phyloP scores from a whole-genome alignment of 129 eudicot species.

The Solidago caesia region DNA sequence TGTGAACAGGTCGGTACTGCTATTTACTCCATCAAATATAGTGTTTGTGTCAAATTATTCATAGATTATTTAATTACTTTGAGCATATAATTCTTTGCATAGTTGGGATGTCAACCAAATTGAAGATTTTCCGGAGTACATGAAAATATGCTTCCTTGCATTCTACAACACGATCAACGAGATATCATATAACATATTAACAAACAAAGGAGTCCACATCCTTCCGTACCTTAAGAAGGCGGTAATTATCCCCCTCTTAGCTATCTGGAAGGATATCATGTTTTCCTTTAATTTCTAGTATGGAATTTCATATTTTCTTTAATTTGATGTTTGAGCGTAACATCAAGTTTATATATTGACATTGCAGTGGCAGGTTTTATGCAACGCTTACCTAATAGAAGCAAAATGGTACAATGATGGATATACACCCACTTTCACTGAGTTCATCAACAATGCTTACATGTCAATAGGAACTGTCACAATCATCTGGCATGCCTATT shows the following conservation, averaged over 20 bases:
- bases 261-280: no score
- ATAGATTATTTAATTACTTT: no score
- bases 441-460: conserved; percentile 43
- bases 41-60: no score
- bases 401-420: conserved; percentile 46
- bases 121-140: conserved; percentile 42
- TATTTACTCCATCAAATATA: background rate
- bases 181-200: conserved; percentile 36
- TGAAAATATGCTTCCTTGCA: conserved; percentile 44
- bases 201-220: conserved; percentile 30
- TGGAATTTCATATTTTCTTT: background rate
- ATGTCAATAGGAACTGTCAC: conserved; percentile 38
- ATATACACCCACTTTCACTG: conserved; percentile 43
- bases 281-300: background rate
- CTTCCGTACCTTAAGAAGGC: conserved; percentile 32
- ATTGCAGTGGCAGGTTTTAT: conserved; percentile 43
- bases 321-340: no score
- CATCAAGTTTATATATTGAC: background rate
- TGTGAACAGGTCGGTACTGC: conserved; percentile 29
- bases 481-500: conserved; percentile 26
- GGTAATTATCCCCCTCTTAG: conserved; percentile 5
- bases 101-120: conserved; percentile 48
- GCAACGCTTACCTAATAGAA: conserved; percentile 30
- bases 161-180: conserved; percentile 43
- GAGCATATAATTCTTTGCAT: background rate